These are phyloP conservation scores for Yarrowia deformans DNA, from an alignment of 805 yeast genomes.

Conservation along the genomic window DNA sequence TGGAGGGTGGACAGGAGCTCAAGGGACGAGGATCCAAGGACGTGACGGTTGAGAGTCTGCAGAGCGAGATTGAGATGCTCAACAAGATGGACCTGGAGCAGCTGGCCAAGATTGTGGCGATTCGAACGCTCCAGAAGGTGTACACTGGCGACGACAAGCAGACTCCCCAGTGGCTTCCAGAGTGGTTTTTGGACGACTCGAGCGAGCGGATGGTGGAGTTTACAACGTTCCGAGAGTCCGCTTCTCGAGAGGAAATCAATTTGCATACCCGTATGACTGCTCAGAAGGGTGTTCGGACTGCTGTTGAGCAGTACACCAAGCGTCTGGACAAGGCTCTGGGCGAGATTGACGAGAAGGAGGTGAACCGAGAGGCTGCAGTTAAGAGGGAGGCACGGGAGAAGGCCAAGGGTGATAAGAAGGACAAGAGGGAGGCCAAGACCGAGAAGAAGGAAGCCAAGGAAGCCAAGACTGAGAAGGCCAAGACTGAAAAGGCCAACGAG, in stretches of 20 bases:
- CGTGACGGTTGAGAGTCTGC: slow-evolving; percentile 9
- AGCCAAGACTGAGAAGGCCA: slow-evolving; percentile 22
- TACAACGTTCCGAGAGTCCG: slow-evolving; percentile 29
- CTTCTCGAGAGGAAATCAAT: slow-evolving; percentile 40
- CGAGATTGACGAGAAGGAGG: slow-evolving; percentile 28
- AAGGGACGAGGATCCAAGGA: slow-evolving; percentile 30
- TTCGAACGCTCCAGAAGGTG: slow-evolving; percentile 41
- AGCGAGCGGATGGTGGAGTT: slow-evolving; percentile 41
- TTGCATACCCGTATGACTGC: slow-evolving; percentile 45
- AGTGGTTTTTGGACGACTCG: slow-evolving; percentile 37
- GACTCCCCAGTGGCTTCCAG: slow-evolving; percentile 37
- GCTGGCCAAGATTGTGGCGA: slow-evolving; percentile 18
- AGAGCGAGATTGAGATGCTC: slow-evolving; percentile 44
- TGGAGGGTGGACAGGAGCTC: slow-evolving; percentile 19
- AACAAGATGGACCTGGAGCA: slow-evolving; percentile 41
- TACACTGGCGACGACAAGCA: slow-evolving; percentile 37
- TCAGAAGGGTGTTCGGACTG: slow-evolving; percentile 42
- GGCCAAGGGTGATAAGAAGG: not conserved
- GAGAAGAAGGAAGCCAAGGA: slow-evolving; percentile 19
- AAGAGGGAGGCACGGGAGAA: slow-evolving; percentile 18
- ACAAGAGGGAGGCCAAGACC: not conserved
- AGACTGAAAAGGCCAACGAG: slow-evolving; percentile 9
- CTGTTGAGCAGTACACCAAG: slow-evolving; percentile 36
- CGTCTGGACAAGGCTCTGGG: slow-evolving; percentile 41
- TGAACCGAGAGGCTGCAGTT: not conserved